Evolutionary conservation across 1,284 basidiomycete species (phyloP).

Genomic region (Trametes versicolor): DNA sequence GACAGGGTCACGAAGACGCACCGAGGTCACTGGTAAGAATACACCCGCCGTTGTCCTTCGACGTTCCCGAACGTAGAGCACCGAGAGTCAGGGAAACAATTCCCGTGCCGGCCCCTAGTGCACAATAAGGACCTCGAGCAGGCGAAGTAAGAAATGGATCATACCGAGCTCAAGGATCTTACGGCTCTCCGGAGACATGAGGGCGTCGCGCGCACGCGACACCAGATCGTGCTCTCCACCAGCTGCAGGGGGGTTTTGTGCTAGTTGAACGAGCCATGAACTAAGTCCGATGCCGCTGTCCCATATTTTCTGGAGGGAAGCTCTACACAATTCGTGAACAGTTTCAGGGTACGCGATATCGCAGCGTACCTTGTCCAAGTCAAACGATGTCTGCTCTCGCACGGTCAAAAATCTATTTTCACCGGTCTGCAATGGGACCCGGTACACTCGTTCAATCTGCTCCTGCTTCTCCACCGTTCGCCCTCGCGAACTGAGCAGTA

Average conservation of each 20-base stretch:
- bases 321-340: conserved; percentile 31
- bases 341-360: neutral
- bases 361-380: conserved; percentile 83
- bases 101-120: conserved; percentile 82
- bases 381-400: conserved; percentile 85
- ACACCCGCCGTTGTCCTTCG: conserved; percentile 44
- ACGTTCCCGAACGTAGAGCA: conserved; percentile 53
- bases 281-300: conserved; percentile 87
- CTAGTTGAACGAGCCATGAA: conserved; percentile 69
- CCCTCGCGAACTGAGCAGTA: conserved; percentile 54
- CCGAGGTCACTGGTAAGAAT: conserved; percentile 81
- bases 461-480: conserved; percentile 67
- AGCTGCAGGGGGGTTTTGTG: conserved; percentile 10
- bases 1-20: conserved; percentile 47
- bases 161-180: conserved; percentile 76
- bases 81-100: conserved; percentile 78
- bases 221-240: conserved; percentile 28
- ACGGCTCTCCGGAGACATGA: conserved; percentile 53
- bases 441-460: conserved; percentile 70
- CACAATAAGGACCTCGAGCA: neutral
- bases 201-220: conserved; percentile 40
- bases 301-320: conserved; percentile 87
- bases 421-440: conserved; percentile 42
- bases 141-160: neutral
- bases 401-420: conserved; percentile 55